Percentiles rank a stretch among this genome's conserved stretches.
phyloP scores from a whole-genome alignment of 2,329 filamentous ascomycete genomes.

The Zarea fungicola region DNA sequence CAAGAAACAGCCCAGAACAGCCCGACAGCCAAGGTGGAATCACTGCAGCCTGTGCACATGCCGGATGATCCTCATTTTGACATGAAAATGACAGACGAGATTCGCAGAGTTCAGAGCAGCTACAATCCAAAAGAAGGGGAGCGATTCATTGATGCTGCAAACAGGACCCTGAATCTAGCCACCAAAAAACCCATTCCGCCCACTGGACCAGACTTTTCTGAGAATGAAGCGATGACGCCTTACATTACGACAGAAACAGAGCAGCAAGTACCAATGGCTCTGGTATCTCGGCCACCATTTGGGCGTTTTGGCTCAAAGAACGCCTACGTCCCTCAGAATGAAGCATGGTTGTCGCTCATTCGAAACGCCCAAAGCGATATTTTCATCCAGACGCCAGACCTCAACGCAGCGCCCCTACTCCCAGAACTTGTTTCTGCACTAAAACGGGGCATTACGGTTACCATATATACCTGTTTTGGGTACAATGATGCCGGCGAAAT shows the following conservation, averaged over 20 bases:
- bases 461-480: constrained; percentile 68
- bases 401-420: constrained; percentile 66
- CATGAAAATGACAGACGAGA: constrained; percentile 52
- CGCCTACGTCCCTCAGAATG: constrained; percentile 66
- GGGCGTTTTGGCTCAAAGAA: constrained; percentile 57
- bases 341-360: constrained; percentile 65
- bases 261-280: constrained; percentile 61
- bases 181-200: constrained; percentile 45
- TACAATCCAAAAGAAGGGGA: constrained; percentile 47
- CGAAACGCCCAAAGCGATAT: constrained; percentile 57
- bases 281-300: constrained; percentile 65
- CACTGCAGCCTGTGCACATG: constrained; percentile 48
- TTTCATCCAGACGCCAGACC: constrained; percentile 75
- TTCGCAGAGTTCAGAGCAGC: constrained; percentile 54
- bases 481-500: constrained; percentile 77
- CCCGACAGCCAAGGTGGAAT: neutral
- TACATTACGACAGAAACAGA: constrained; percentile 45
- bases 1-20: neutral
- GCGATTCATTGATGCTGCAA: constrained; percentile 52
- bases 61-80: constrained; percentile 61
- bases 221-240: constrained; percentile 57
- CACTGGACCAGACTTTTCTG: constrained; percentile 48
- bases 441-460: constrained; percentile 62
- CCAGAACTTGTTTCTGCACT: constrained; percentile 59
- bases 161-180: constrained; percentile 61